These are phyloP conservation scores for Zychaea mexicana DNA, from an alignment of 371 early-diverging fungal genomes.

Conservation along the genomic window DNA sequence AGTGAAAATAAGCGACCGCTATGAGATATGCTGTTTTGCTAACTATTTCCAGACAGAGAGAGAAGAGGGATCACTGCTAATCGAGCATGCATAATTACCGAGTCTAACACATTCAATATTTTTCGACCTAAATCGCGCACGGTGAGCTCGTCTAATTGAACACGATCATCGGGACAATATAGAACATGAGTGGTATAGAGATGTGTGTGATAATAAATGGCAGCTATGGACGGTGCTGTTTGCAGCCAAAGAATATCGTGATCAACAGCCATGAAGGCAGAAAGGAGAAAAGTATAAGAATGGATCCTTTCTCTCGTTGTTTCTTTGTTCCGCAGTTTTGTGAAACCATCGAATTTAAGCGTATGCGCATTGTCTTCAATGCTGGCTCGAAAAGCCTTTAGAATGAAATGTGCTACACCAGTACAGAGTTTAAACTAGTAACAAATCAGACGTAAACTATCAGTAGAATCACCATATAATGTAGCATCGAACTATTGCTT, in stretches of 20 bases:
- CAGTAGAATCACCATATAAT: no score
- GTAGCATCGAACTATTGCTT: no score
- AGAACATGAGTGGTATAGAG: slow-evolving; percentile 10
- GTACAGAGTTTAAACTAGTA: no score
- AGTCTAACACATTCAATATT: slow-evolving; percentile 12
- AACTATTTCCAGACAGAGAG: not conserved
- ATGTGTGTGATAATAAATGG: slow-evolving; percentile 13
- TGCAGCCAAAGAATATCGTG: slow-evolving; percentile 17
- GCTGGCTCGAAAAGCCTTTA: no score
- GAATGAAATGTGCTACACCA: no score
- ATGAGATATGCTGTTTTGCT: not conserved
- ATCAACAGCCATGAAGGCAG: not conserved
- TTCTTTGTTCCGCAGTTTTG: no score
- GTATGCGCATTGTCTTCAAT: no score
- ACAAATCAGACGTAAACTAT: no score
- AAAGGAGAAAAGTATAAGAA: not conserved
- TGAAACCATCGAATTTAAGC: no score
- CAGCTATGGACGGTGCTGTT: slow-evolving; percentile 16
- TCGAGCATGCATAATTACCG: slow-evolving; percentile 8
- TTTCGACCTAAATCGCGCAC: slow-evolving; percentile 13
- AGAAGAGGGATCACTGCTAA: no score
- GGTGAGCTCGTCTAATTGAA: not conserved
- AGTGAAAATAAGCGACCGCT: not conserved
- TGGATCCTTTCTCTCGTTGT: no score
- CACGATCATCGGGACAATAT: slow-evolving; percentile 17